Conservation (phyloP, 371 early-diverging fungal genomes). For the Zopfochytrium polystomum region DNA sequence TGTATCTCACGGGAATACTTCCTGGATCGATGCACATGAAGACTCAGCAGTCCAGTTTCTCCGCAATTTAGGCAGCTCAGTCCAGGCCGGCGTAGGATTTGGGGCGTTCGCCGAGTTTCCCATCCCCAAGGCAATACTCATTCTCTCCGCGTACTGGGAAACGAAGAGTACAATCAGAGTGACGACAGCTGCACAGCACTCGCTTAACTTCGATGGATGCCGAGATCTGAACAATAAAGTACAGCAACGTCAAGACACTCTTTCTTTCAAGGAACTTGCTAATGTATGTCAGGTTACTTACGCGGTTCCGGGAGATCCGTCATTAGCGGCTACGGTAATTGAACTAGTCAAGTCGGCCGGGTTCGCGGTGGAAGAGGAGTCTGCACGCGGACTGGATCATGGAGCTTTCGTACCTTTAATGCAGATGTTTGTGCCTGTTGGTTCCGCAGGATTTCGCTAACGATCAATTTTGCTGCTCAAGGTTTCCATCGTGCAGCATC, state of each 20-base stretch:
- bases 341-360: slow-evolving; percentile 25
- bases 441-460: neutral
- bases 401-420: slow-evolving; percentile 47
- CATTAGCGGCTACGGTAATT: slow-evolving; percentile 32
- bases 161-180: slow-evolving; percentile 19
- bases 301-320: slow-evolving; percentile 33
- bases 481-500: slow-evolving; percentile 22
- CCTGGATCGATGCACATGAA: slow-evolving; percentile 16
- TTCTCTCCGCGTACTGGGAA: slow-evolving; percentile 50
- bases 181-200: slow-evolving; percentile 19
- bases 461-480: neutral
- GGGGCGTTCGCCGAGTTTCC: no score
- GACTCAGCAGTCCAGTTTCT: slow-evolving; percentile 18
- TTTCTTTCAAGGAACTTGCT: slow-evolving; percentile 46
- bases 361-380: slow-evolving; percentile 27
- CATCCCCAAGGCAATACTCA: slow-evolving; percentile 31
- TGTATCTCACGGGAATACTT: slow-evolving; percentile 20
- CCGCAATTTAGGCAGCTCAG: slow-evolving; percentile 9
- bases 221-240: no score
- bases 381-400: slow-evolving; percentile 45
- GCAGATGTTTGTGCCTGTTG: slow-evolving; percentile 13
- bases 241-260: no score
- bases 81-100: neutral
- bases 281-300: slow-evolving; percentile 42
- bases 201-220: slow-evolving; percentile 45